Percentiles rank a stretch among this genome's conserved stretches.
These are phyloP conservation scores for Tricholoma matsutake DNA, from an alignment of 768 basidiomycete genomes.

Conservation along the genomic window DNA sequence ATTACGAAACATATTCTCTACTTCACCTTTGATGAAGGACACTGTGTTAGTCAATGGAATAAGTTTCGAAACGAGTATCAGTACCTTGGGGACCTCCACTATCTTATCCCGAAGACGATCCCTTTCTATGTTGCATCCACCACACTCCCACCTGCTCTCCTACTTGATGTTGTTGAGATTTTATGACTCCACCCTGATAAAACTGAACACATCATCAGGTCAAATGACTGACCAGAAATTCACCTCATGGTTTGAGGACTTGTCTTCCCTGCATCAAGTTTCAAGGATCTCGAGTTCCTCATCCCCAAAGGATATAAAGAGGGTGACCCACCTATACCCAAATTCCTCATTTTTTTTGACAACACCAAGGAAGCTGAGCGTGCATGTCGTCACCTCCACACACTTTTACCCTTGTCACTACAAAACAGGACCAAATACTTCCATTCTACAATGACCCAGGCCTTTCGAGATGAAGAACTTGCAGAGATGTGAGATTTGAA, in stretches of 20 bases:
- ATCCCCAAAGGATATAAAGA: background rate
- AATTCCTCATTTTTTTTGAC: slow-evolving; percentile 9
- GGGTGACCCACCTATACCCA: slow-evolving; percentile 10
- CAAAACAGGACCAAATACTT: slow-evolving; percentile 1
- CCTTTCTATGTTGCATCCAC: too few relatives aligned
- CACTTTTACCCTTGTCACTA: slow-evolving; percentile 11
- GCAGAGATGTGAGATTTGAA: slow-evolving; percentile 14
- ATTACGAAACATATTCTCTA: too few relatives aligned
- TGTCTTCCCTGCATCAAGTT: too few relatives aligned
- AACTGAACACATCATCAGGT: too few relatives aligned
- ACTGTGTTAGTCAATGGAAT: too few relatives aligned
- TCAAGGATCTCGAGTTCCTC: too few relatives aligned
- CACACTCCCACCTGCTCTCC: slow-evolving; percentile 2
- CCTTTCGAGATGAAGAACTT: slow-evolving; percentile 7
- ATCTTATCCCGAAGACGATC: too few relatives aligned
- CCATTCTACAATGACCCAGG: slow-evolving; percentile 11
- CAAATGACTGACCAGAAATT: slow-evolving; percentile 4
- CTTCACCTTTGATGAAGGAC: too few relatives aligned
- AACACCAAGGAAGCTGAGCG: slow-evolving; percentile 4
- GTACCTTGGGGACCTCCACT: too few relatives aligned
- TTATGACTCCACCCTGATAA: slow-evolving; percentile 25
- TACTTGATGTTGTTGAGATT: slow-evolving; percentile 16
- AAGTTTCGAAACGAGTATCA: too few relatives aligned
- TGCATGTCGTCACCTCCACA: slow-evolving; percentile 2
- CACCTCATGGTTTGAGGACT: slow-evolving; percentile 6